Conservation (phyloP, 345 rosid genomes). For the Tarenaya hassleriana region DNA sequence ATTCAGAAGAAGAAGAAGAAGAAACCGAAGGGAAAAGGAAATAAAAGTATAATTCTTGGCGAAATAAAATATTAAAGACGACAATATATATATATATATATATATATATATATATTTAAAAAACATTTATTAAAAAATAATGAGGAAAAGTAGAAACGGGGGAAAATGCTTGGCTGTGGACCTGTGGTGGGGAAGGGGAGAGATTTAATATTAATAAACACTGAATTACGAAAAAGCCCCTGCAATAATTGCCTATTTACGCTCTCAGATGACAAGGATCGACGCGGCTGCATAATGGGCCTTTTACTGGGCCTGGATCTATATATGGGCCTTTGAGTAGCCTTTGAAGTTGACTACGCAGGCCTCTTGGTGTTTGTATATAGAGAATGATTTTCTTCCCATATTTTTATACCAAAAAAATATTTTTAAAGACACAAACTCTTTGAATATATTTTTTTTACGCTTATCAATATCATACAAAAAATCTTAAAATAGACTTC, state of each 20-base stretch:
- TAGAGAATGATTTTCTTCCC: too few species aligned
- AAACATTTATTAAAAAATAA: neutral
- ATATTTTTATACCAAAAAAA: too few species aligned
- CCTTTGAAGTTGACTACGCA: neutral
- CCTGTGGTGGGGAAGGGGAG: constrained; percentile 50
- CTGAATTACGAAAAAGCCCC: constrained; percentile 26
- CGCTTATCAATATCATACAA: too few species aligned
- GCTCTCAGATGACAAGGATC: constrained; percentile 21
- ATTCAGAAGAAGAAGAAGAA: constrained; percentile 43
- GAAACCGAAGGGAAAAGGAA: constrained; percentile 22
- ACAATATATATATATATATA: constrained; percentile 7
- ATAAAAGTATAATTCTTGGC: neutral
- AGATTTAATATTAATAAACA: constrained; percentile 4
- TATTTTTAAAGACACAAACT: too few species aligned
- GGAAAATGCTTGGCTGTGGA: constrained; percentile 51
- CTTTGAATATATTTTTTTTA: too few species aligned
- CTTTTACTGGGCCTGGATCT: neutral
- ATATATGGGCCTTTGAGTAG: too few species aligned
- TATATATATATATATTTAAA: neutral
- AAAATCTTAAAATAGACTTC: too few species aligned
- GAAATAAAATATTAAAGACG: constrained; percentile 19
- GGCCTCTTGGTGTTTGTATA: too few species aligned
- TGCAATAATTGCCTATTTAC: neutral
- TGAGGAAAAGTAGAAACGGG: constrained; percentile 19
- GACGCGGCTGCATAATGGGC: neutral